These are phyloP conservation scores for Populus hybrid DNA, from an alignment of 441 rosid species.

Conservation along the genomic window DNA sequence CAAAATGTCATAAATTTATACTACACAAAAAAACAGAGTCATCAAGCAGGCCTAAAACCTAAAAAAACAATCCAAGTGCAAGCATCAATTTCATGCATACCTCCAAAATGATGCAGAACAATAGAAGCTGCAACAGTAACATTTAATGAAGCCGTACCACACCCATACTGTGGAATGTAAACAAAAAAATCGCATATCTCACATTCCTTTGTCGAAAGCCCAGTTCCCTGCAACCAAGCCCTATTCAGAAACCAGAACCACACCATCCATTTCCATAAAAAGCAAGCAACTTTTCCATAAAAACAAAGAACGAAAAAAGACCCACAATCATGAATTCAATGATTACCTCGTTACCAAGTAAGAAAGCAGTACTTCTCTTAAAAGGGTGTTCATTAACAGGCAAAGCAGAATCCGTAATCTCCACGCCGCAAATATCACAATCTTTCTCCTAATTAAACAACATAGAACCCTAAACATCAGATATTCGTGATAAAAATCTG, in stretches of 20 bases:
- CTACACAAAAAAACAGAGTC: neutral
- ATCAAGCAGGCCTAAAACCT: neutral
- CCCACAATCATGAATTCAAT: neutral
- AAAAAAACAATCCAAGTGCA: constrained; percentile 5
- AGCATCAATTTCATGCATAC: constrained; percentile 27
- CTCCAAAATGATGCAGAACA: constrained; percentile 92
- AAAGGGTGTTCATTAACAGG: constrained; percentile 75
- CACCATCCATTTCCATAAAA: neutral
- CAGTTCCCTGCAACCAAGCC: constrained; percentile 58
- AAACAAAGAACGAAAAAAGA: neutral
- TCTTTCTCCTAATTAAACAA: constrained; percentile 47
- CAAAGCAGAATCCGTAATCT: constrained; percentile 72
- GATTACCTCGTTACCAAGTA: constrained; percentile 85
- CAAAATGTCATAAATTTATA: neutral
- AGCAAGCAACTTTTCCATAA: neutral
- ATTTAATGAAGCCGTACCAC: constrained; percentile 90
- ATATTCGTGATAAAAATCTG: neutral
- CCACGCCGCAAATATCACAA: constrained; percentile 96
- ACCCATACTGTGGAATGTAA: constrained; percentile 86
- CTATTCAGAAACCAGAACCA: neutral
- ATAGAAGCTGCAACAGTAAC: constrained; percentile 95
- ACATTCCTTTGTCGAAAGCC: constrained; percentile 83
- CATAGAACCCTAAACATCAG: constrained; percentile 2
- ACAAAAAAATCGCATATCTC: constrained; percentile 89
- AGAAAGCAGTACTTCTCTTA: constrained; percentile 76